Conservation (phyloP, 768 basidiomycete genomes). For the Amanita polypyramis region DNA sequence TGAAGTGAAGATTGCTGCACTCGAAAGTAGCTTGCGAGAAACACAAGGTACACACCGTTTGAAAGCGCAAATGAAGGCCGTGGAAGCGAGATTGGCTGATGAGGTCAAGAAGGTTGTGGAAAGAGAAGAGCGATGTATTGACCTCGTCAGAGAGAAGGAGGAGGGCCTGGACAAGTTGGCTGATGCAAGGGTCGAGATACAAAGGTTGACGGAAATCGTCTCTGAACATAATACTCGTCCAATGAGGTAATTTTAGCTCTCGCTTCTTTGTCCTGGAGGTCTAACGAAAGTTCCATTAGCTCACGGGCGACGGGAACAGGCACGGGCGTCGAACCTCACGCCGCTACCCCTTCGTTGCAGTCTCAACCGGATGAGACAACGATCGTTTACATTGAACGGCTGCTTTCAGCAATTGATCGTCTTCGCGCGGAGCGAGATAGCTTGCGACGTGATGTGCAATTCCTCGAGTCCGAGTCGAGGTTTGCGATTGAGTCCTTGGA, state of each 20-base stretch:
- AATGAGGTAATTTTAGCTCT: neutral
- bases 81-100: slow-evolving; percentile 28
- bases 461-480: slow-evolving; percentile 55
- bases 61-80: slow-evolving; percentile 28
- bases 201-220: slow-evolving; percentile 15
- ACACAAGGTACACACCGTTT: slow-evolving; percentile 26
- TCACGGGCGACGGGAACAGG: neutral
- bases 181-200: slow-evolving; percentile 23
- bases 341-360: neutral
- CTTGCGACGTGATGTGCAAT: slow-evolving; percentile 53
- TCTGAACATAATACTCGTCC: slow-evolving; percentile 13
- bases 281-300: neutral
- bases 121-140: slow-evolving; percentile 31
- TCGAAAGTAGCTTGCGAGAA: slow-evolving; percentile 39
- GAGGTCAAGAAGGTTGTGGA: slow-evolving; percentile 30
- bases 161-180: slow-evolving; percentile 33
- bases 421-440: slow-evolving; percentile 57
- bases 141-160: slow-evolving; percentile 47
- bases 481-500: slow-evolving; percentile 54
- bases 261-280: neutral
- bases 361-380: slow-evolving; percentile 18
- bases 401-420: slow-evolving; percentile 55
- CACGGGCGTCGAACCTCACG: neutral
- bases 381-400: slow-evolving; percentile 37
- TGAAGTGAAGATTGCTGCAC: slow-evolving; percentile 48